phyloP scores from a whole-genome alignment of 2,329 filamentous ascomycete species.

The Colletotrichum trifolii region DNA sequence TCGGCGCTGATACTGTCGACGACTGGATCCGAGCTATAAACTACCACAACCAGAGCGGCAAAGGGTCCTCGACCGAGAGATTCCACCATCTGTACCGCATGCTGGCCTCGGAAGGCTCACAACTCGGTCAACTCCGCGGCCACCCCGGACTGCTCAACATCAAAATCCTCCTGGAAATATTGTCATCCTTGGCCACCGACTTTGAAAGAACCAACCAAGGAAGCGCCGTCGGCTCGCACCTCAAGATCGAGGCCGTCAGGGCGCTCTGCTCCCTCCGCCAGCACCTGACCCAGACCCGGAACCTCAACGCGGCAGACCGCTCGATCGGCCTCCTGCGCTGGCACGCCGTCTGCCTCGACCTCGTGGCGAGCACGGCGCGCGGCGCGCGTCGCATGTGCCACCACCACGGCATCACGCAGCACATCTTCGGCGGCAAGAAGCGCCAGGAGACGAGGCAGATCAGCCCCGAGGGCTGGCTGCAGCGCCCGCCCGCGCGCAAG shows the following conservation, averaged over 20 bases:
- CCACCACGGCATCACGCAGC: slow-evolving; percentile 15
- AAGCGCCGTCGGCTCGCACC: not conserved
- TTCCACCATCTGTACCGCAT: slow-evolving; percentile 5
- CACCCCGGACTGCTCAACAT: slow-evolving; percentile 6
- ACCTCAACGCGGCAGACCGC: not conserved
- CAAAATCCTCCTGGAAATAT: slow-evolving; percentile 5
- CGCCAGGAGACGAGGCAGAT: slow-evolving; percentile 6
- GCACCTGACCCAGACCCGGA: not conserved
- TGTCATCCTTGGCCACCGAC: slow-evolving; percentile 2
- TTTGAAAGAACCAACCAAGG: not conserved
- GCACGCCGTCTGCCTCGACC: slow-evolving; percentile 13
- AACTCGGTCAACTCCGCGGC: not conserved
- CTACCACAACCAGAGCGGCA: not conserved
- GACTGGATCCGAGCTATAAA: not conserved
- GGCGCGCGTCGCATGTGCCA: slow-evolving; percentile 12
- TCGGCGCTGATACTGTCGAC: not conserved
- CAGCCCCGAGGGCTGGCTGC: slow-evolving; percentile 4
- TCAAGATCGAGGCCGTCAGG: slow-evolving; percentile 1
- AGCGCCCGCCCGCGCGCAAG: not conserved
- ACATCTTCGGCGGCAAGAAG: slow-evolving; percentile 18
- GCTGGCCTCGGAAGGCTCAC: not conserved
- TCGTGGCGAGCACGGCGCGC: slow-evolving; percentile 10
- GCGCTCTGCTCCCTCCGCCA: not conserved
- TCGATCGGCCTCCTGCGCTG: slow-evolving; percentile 6
- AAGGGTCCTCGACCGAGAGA: not conserved